phyloP scores from a whole-genome alignment of 768 basidiomycete genomes.

The Boletus sp. region DNA sequence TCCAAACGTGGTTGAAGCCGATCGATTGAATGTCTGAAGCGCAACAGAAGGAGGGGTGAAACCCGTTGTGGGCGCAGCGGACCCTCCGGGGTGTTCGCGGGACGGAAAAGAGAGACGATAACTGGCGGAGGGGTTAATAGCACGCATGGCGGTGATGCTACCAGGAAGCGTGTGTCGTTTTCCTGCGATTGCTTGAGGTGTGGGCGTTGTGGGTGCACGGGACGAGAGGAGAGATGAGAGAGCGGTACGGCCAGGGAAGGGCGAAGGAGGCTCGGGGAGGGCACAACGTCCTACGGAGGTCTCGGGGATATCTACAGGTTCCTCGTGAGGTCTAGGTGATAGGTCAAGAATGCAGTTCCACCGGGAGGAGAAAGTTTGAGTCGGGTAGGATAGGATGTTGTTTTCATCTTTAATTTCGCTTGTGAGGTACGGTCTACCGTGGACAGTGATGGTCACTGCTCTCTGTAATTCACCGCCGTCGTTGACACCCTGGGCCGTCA shows the following conservation, averaged over 20 bases:
- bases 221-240: constrained; percentile 26
- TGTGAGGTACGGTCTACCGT: constrained; percentile 62
- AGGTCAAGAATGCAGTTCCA: constrained; percentile 93
- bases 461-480: constrained; percentile 54
- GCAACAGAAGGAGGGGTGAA: constrained; percentile 36
- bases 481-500: constrained; percentile 32
- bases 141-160: constrained; percentile 30
- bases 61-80: constrained; percentile 10
- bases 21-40: constrained; percentile 30
- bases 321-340: constrained; percentile 33
- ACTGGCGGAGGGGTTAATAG: constrained; percentile 18
- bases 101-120: constrained; percentile 25
- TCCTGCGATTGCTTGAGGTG: constrained; percentile 46
- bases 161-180: constrained; percentile 55
- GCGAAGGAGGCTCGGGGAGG: constrained; percentile 75
- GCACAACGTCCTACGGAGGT: constrained; percentile 33
- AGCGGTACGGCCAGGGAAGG: constrained; percentile 53
- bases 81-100: constrained; percentile 24
- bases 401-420: constrained; percentile 19
- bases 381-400: constrained; percentile 48
- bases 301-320: constrained; percentile 17
- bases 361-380: constrained; percentile 71
- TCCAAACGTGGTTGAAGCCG: constrained; percentile 33
- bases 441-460: constrained; percentile 75
- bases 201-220: constrained; percentile 16